These are phyloP conservation scores for Aristolochia californica DNA, from an alignment of 164 flowering plant genomes.

Conservation along the genomic window DNA sequence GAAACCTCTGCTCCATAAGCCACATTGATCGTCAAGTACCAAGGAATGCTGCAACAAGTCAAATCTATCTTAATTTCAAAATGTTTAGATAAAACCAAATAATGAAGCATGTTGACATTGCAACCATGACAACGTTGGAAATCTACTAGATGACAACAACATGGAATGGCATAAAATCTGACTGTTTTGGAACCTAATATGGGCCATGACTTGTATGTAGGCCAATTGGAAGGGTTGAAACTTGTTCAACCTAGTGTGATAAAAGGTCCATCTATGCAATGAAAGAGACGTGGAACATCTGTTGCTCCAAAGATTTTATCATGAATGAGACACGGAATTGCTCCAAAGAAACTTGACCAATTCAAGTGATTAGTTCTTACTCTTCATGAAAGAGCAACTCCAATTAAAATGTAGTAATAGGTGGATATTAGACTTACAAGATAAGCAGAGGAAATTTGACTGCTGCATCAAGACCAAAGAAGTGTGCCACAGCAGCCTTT, in stretches of 20 bases:
- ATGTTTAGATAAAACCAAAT: neutral
- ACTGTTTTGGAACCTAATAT: neutral
- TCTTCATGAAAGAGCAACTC: neutral
- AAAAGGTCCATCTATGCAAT: neutral
- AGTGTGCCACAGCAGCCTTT: constrained; percentile 36
- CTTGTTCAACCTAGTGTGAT: neutral
- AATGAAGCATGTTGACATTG: neutral
- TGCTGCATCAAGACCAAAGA: constrained; percentile 50
- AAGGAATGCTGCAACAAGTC: constrained; percentile 47
- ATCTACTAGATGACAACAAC: neutral
- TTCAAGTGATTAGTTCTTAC: neutral
- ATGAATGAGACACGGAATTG: no score
- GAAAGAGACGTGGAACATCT: no score
- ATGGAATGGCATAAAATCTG: neutral
- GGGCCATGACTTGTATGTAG: neutral
- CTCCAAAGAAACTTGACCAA: neutral
- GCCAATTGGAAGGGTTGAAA: neutral
- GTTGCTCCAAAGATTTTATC: no score
- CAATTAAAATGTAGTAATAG: neutral
- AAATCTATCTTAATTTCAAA: neutral
- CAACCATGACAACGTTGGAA: neutral
- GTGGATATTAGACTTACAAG: constrained; percentile 46
- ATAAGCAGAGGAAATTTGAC: constrained; percentile 55
- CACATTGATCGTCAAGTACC: constrained; percentile 43
- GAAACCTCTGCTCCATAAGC: constrained; percentile 66